phyloP scores from a whole-genome alignment of 2,329 filamentous ascomycete species.

The Aspergillus sergii region DNA sequence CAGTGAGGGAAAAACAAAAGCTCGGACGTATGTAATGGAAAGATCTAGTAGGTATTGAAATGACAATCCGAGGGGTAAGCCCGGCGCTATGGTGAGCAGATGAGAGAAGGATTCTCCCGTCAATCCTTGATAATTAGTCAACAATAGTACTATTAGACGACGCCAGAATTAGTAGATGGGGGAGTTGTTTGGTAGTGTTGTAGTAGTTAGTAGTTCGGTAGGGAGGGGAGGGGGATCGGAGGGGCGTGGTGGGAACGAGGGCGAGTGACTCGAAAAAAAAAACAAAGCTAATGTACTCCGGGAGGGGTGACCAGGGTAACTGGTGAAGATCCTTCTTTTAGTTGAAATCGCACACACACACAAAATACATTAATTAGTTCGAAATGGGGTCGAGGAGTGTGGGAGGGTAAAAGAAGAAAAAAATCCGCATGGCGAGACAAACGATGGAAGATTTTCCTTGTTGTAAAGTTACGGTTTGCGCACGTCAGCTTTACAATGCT shows the following conservation, averaged over 20 bases:
- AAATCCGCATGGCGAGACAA: not conserved
- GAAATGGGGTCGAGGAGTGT: not conserved
- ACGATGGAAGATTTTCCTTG: not conserved
- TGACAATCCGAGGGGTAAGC: not conserved
- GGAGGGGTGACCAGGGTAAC: not conserved
- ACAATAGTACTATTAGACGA: not conserved
- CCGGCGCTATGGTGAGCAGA: not conserved
- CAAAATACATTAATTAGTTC: not conserved
- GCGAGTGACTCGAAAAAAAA: conserved; percentile 2
- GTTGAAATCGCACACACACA: not conserved
- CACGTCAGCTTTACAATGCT: conserved; percentile 10
- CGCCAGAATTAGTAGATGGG: not conserved
- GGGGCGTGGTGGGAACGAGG: not conserved
- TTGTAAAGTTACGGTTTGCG: conserved; percentile 16
- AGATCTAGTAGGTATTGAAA: conserved; percentile 1
- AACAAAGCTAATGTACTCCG: conserved; percentile 1
- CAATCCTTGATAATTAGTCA: conserved; percentile 1
- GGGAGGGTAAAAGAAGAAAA: not conserved
- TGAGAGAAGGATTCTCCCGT: not conserved
- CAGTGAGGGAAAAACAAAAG: not conserved
- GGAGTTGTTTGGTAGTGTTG: not conserved
- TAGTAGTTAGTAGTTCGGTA: not conserved
- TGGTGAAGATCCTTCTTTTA: conserved; percentile 4
- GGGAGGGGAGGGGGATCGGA: not conserved
- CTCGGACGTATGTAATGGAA: conserved; percentile 5